Evolutionary conservation across 1,284 basidiomycete species (phyloP).

Genomic region (Trichosporon inkin): DNA sequence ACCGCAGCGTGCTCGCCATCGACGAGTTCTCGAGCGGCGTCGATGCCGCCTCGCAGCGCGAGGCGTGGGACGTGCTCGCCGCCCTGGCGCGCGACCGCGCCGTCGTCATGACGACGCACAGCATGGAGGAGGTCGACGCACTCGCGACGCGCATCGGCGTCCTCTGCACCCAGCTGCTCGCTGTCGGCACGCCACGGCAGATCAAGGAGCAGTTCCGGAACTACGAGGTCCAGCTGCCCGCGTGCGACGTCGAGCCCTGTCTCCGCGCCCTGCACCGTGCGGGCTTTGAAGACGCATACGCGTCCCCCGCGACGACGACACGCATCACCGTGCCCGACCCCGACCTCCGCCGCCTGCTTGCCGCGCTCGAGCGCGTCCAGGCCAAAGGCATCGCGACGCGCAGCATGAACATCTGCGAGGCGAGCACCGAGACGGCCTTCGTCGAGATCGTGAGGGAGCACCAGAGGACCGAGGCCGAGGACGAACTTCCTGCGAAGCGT

Average conservation of each 20-base stretch:
- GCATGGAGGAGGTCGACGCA: conserved; percentile 77
- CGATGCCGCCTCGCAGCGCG: conserved; percentile 74
- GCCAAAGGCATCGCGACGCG: neutral
- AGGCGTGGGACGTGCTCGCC: conserved; percentile 69
- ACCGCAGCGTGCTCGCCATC: conserved; percentile 70
- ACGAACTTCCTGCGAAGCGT: neutral
- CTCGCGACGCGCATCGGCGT: conserved; percentile 69
- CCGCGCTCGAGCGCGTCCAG: conserved; percentile 29
- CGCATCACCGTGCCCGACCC: conserved; percentile 22
- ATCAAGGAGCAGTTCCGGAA: conserved; percentile 64
- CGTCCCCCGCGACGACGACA: conserved; percentile 27
- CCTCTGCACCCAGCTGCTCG: conserved; percentile 63
- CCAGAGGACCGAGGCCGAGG: neutral
- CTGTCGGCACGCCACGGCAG: conserved; percentile 64
- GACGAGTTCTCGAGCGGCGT: conserved; percentile 80
- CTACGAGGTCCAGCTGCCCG: conserved; percentile 72
- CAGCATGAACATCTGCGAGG: neutral
- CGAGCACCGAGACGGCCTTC: conserved; percentile 1
- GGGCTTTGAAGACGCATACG: conserved; percentile 55
- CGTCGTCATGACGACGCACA: conserved; percentile 57
- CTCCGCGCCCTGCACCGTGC: conserved; percentile 62
- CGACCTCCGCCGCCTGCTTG: neutral
- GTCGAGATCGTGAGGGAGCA: neutral
- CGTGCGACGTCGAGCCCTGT: conserved; percentile 58
- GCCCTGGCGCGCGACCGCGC: conserved; percentile 51